phyloP scores from a whole-genome alignment of 2,329 filamentous ascomycete species.

The Saccharata proteae region DNA sequence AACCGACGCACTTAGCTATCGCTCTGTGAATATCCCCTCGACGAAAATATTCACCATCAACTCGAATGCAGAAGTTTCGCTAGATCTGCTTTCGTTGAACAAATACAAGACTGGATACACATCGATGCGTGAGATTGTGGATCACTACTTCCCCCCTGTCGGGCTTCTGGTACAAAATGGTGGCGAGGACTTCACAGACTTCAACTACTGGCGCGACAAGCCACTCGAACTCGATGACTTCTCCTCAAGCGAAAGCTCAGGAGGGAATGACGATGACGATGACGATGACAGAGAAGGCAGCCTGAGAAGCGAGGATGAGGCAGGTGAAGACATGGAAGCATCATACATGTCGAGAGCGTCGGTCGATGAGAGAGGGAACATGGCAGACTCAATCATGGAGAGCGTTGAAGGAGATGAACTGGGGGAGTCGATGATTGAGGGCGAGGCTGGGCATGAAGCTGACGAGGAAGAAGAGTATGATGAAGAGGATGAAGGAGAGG shows the following conservation, averaged over 20 bases:
- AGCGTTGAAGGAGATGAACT: conserved; percentile 36
- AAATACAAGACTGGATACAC: conserved; percentile 96
- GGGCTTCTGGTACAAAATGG: conserved; percentile 77
- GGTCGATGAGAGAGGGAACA: conserved; percentile 30
- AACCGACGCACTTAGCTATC: conserved; percentile 91
- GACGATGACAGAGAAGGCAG: conserved; percentile 34
- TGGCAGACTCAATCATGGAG: conserved; percentile 34
- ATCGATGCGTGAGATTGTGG: conserved; percentile 91
- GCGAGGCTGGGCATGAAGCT: conserved; percentile 16
- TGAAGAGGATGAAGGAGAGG: conserved; percentile 15
- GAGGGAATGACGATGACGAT: conserved; percentile 32
- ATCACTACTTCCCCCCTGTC: conserved; percentile 94
- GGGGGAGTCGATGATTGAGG: conserved; percentile 9
- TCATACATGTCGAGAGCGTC: conserved; percentile 45
- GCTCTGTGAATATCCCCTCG: conserved; percentile 87
- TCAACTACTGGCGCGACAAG: conserved; percentile 86
- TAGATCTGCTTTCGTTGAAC: conserved; percentile 82
- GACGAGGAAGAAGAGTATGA: conserved; percentile 15
- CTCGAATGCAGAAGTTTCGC: conserved; percentile 85
- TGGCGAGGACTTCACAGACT: conserved; percentile 92
- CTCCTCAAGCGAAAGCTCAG: conserved; percentile 57
- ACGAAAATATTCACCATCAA: conserved; percentile 98
- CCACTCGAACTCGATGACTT: conserved; percentile 82
- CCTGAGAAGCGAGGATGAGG: conserved; percentile 40
- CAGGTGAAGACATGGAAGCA: conserved; percentile 39